Evolutionary conservation across 208 protist species (phyloP).

Genomic region (Trypanosoma conorhini): DNA sequence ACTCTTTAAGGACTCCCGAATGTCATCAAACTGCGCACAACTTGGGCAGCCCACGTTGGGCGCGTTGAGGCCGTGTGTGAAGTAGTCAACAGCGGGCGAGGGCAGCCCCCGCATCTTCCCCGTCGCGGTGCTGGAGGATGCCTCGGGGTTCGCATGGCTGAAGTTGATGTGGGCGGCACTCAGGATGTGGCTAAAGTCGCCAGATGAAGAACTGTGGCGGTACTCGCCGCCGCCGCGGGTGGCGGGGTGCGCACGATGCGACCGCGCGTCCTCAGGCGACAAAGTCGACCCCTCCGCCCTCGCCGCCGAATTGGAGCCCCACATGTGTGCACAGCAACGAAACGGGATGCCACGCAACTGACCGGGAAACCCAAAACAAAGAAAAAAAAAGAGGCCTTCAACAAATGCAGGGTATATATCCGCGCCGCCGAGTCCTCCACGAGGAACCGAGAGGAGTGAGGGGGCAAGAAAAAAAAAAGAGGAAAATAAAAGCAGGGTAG

Average conservation of each 20-base stretch:
- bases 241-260: not conserved
- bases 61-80: slow-evolving; percentile 7
- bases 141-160: not conserved
- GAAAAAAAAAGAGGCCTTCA: not conserved
- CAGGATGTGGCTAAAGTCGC: slow-evolving; percentile 23
- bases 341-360: not conserved
- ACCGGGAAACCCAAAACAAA: not conserved
- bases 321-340: slow-evolving; percentile 5
- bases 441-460: not conserved
- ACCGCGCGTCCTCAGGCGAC: not conserved
- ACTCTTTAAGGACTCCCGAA: slow-evolving; percentile 16
- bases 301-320: not conserved
- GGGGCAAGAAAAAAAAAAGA: slow-evolving; percentile 3
- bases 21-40: slow-evolving; percentile 22
- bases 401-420: not conserved
- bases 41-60: slow-evolving; percentile 6
- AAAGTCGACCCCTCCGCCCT: not conserved
- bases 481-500: not conserved
- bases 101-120: slow-evolving; percentile 1
- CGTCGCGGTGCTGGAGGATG: not conserved
- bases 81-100: not conserved
- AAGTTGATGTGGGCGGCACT: slow-evolving; percentile 15
- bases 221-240: not conserved
- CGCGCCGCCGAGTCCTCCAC: not conserved
- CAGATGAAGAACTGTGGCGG: not conserved